Conservation (phyloP, 805 yeast species). For the Starmerella apicola region DNA sequence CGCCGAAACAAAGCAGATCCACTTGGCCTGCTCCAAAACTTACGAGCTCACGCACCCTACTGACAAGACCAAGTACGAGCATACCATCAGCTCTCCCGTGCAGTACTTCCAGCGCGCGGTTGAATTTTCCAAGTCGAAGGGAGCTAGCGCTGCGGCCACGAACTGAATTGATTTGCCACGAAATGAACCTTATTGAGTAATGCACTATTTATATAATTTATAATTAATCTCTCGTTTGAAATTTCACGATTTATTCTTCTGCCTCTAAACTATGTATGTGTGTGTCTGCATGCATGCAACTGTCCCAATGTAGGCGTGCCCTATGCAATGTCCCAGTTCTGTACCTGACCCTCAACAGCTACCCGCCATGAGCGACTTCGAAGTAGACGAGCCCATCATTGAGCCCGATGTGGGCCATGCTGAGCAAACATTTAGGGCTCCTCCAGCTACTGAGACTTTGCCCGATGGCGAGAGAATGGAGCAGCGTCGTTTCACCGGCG, state of each 20-base stretch:
- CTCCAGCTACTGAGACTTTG: conserved; percentile 11
- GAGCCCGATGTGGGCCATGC: conserved; percentile 19
- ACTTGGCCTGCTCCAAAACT: conserved; percentile 80
- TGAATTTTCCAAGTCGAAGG: conserved; percentile 7
- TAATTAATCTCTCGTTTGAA: too few relatives aligned
- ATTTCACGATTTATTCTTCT: too few relatives aligned
- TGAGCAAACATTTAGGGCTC: conserved; percentile 5
- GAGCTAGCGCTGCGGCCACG: too few relatives aligned
- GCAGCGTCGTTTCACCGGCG: conserved; percentile 50
- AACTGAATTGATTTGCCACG: too few relatives aligned
- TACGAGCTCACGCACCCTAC: conserved; percentile 53
- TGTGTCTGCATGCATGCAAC: too few relatives aligned
- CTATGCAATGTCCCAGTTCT: too few relatives aligned
- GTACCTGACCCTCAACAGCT: too few relatives aligned
- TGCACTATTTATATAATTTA: too few relatives aligned
- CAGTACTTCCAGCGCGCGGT: conserved; percentile 42
- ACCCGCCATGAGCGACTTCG: too few relatives aligned
- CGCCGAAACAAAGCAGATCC: conserved; percentile 56
- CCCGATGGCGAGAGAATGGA: conserved; percentile 27
- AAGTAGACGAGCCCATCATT: conserved; percentile 17
- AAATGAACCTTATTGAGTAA: too few relatives aligned
- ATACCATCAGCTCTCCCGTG: conserved; percentile 72
- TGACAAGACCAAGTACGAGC: conserved; percentile 33
- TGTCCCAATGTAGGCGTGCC: too few relatives aligned
- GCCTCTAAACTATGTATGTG: too few relatives aligned